Percentiles rank a stretch among this genome's conserved stretches.
Conservation (phyloP, 148 eudicot species). For the Suaeda aralocaspica region DNA sequence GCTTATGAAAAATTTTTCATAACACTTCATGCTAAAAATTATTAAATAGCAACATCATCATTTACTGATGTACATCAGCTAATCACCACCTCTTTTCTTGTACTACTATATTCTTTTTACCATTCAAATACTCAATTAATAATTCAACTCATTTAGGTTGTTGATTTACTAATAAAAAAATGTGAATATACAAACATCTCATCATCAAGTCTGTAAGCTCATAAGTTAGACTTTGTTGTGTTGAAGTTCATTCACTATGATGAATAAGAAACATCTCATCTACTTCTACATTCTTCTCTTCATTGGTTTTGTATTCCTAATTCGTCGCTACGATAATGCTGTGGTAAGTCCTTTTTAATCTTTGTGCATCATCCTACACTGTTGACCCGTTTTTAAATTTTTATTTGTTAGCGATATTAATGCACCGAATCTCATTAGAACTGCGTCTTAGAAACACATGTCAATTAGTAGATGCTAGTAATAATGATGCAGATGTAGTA, state of each 20-base stretch:
- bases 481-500: too few species aligned
- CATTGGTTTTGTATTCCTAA: constrained; percentile 6
- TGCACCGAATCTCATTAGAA: background rate
- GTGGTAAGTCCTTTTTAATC: constrained; percentile 6
- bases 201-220: background rate
- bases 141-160: too few species aligned
- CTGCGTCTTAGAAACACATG: background rate
- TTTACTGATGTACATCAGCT: background rate
- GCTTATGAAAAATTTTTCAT: background rate
- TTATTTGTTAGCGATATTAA: background rate
- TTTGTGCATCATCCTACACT: background rate
- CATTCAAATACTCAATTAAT: too few species aligned
- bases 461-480: too few species aligned
- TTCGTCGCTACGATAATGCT: background rate
- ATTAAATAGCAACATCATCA: background rate
- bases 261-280: background rate
- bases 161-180: background rate
- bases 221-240: background rate
- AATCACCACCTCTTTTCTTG: background rate
- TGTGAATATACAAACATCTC: too few species aligned
- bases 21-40: background rate
- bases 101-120: background rate
- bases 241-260: background rate
- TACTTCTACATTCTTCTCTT: constrained; percentile 20
- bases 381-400: background rate